A percentile compares a stretch with the other conserved stretches of the same genome.
Evolutionary conservation across 1,139 yeast genomes (phyloP).

Genomic region (Lodderomyces beijingensis): DNA sequence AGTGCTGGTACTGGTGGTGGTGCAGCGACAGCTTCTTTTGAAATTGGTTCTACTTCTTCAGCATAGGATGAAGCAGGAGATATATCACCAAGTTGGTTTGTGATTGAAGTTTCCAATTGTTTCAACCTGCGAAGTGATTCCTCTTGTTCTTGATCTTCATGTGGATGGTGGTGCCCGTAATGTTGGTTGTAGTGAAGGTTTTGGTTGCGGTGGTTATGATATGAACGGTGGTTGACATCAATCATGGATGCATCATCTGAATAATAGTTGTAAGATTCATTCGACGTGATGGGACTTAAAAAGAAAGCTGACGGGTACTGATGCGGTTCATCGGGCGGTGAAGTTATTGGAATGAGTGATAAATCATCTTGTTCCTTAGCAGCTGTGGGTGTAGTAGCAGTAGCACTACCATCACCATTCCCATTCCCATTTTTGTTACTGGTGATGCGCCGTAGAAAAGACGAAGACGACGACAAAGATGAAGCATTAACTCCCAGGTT

Average conservation of each 20-base stretch:
- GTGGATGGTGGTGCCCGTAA: slow-evolving; percentile 1
- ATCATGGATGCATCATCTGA: slow-evolving; percentile 5
- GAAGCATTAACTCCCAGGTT: not conserved
- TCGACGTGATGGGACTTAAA: slow-evolving; percentile 35
- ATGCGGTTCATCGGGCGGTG: slow-evolving; percentile 11
- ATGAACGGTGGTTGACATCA: slow-evolving; percentile 4
- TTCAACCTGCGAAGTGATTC: not conserved
- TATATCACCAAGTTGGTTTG: slow-evolving; percentile 2
- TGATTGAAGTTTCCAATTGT: slow-evolving; percentile 2
- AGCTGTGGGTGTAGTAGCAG: not conserved
- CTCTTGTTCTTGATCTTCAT: not conserved
- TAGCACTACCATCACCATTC: too few relatives aligned
- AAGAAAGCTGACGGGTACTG: slow-evolving; percentile 23
- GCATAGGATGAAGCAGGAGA: slow-evolving; percentile 11
- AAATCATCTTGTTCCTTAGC: slow-evolving; percentile 5
- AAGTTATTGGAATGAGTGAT: slow-evolving; percentile 12
- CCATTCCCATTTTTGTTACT: slow-evolving; percentile 1
- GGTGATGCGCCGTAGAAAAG: slow-evolving; percentile 1
- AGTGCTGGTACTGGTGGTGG: too few relatives aligned
- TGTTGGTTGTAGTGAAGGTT: not conserved
- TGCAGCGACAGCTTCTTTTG: slow-evolving; percentile 1
- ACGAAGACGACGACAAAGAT: slow-evolving; percentile 1
- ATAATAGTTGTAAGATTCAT: slow-evolving; percentile 19
- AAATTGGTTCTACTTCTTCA: slow-evolving; percentile 1
- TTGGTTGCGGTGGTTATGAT: slow-evolving; percentile 1